Base-by-base conservation (phyloP, 495 filamentous ascomycete species). In the Penicillium antarcticum region DNA sequence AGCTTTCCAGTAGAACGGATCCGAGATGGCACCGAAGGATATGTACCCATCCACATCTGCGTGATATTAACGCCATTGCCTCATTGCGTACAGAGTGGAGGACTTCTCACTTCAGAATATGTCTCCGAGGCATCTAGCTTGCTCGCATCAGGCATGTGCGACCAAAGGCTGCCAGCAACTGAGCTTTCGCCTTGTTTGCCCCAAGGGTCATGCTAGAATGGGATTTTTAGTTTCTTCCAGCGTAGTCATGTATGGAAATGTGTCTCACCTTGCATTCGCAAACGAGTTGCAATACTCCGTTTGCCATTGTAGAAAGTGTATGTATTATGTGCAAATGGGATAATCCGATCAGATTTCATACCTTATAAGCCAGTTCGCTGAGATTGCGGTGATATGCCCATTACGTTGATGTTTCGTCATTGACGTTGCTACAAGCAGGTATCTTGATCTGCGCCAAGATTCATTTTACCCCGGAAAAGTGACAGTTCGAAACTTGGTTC, bases 21-120 rank as follows among this genome's bases (percentile, higher is more conserved):
- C 37, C 76, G 78, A 8, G 84, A 84, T 0, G 87, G 87, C 26
- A 82, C 80, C 37, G 78, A 79, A 0, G 87, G 87, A 49, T 91
- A 89, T 40, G 88, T 87, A 4, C 87, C 87, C 72, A 91, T 85
- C 88, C 87, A 90, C 74, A 89, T 85, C 70, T 84, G 18, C 14
- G 6, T 16, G 31, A 45, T 42, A 36, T 45, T 14, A 47, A 16
- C 34, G 10, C 14, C 14, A 16, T 36, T 36, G 34, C 1, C 13
- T 26, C 18, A 12, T 38, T 8, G 21, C 2, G 13, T 42, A 37
- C 31, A 19, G 33, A 36, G 5, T 2, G 34, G 10, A 21, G 45
- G 39, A 4, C 8, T 14, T 33, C 53, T 10, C 3, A 67, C 68
- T 56, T 78, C 75, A 1, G 74, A 72, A 51, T 77, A 76, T 1